phyloP scores from a whole-genome alignment of 1,284 basidiomycete genomes.

The Trametes sp. region DNA sequence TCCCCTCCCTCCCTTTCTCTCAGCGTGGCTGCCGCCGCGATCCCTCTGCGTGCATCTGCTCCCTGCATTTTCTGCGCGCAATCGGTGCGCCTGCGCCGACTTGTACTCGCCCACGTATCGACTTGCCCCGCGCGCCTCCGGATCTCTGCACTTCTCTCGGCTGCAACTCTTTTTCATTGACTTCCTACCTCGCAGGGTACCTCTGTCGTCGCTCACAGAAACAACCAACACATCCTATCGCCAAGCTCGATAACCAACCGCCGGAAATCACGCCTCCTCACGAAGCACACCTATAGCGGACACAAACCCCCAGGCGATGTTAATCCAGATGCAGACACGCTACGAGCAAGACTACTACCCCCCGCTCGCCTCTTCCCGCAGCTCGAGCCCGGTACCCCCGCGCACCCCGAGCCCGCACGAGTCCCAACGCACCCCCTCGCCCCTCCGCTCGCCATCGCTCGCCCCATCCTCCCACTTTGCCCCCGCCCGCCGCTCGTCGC shows the following conservation, averaged over 20 bases:
- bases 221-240: neutral
- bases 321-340: slow-evolving; percentile 2
- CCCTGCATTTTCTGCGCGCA: neutral
- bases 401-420: too few relatives aligned
- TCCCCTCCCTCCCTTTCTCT: slow-evolving; percentile 1
- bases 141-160: too few relatives aligned
- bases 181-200: too few relatives aligned
- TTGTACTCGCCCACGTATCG: too few relatives aligned
- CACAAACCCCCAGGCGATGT: neutral
- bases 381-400: slow-evolving; percentile 6
- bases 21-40: slow-evolving; percentile 20
- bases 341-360: slow-evolving; percentile 23
- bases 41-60: neutral
- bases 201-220: neutral
- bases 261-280: neutral
- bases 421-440: slow-evolving; percentile 1
- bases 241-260: neutral
- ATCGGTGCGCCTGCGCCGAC: neutral
- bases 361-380: slow-evolving; percentile 10
- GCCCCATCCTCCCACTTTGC: slow-evolving; percentile 15
- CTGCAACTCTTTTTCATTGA: too few relatives aligned
- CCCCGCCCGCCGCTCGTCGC: slow-evolving; percentile 18
- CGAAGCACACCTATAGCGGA: neutral
- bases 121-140: too few relatives aligned
- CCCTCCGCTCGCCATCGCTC: slow-evolving; percentile 4